Percentiles rank a stretch among this genome's conserved stretches.
phyloP scores from a whole-genome alignment of 805 yeast genomes.

The Metschnikowia gruessii region DNA sequence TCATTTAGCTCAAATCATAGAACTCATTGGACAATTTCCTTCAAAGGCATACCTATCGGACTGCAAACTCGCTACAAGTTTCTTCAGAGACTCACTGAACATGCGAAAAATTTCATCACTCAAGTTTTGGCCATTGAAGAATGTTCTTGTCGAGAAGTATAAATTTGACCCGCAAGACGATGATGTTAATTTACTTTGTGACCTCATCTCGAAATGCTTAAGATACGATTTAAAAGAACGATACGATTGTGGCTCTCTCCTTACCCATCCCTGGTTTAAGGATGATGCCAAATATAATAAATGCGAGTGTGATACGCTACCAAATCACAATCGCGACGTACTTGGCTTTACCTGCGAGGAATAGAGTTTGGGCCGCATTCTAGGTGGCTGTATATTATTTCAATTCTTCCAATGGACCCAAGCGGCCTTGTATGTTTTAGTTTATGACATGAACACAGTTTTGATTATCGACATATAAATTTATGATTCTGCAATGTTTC shows the following conservation, averaged over 20 bases:
- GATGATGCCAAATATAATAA: slow-evolving; percentile 13
- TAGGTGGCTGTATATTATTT: slow-evolving; percentile 3
- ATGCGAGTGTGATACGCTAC: slow-evolving; percentile 22
- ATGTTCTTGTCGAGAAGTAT: slow-evolving; percentile 83
- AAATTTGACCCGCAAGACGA: slow-evolving; percentile 45
- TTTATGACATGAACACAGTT: not conserved
- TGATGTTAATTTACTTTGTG: slow-evolving; percentile 39
- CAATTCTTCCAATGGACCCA: slow-evolving; percentile 5
- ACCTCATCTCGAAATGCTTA: slow-evolving; percentile 51
- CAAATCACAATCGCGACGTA: slow-evolving; percentile 26
- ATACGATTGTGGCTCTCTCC: slow-evolving; percentile 52
- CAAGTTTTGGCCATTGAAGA: slow-evolving; percentile 84
- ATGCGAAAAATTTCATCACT: slow-evolving; percentile 75
- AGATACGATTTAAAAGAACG: slow-evolving; percentile 47
- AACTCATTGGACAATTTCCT: slow-evolving; percentile 71
- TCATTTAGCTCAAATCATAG: slow-evolving; percentile 93
- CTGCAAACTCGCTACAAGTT: slow-evolving; percentile 51
- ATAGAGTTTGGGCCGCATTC: slow-evolving; percentile 8
- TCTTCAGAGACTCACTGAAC: slow-evolving; percentile 66
- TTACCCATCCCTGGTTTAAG: slow-evolving; percentile 51
- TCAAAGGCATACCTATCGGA: slow-evolving; percentile 55
- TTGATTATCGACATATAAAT: slow-evolving; percentile 10
- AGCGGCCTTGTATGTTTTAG: slow-evolving; percentile 4
- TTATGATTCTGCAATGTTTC: slow-evolving; percentile 16
- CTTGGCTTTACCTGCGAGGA: slow-evolving; percentile 34